Conservation (phyloP, 176 grass and related monocot species). For the Zea mays region Zm-B73-REFERENCE-NAM-5.0 NC_050103.1:152688001-152688500, state of each 20-base stretch:
- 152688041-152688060: not conserved
- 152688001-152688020: constrained; percentile 39
- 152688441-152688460: constrained; percentile 10
- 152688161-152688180: not conserved
- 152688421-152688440: constrained; percentile 9
- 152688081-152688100: constrained; percentile 21
- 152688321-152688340: constrained; percentile 21
- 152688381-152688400: too few species aligned
- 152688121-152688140: constrained; percentile 22
- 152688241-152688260: not conserved
- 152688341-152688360: too few species aligned
- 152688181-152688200: constrained; percentile 13
- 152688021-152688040: constrained; percentile 33
- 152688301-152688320: constrained; percentile 23
- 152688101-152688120: constrained; percentile 10
- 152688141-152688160: constrained; percentile 16
- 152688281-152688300: constrained; percentile 7
- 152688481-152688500: constrained; percentile 23
- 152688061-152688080: constrained; percentile 23
- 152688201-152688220: not conserved
- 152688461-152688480: not conserved
- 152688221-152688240: constrained; percentile 26
- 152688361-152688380: too few species aligned
- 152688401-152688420: too few species aligned
- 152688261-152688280: constrained; percentile 14